Evolutionary conservation across 169 alveolate species (phyloP), one percentile per base, ranked within the genome.

Genomic region (Plasmodium malariae): DNA sequence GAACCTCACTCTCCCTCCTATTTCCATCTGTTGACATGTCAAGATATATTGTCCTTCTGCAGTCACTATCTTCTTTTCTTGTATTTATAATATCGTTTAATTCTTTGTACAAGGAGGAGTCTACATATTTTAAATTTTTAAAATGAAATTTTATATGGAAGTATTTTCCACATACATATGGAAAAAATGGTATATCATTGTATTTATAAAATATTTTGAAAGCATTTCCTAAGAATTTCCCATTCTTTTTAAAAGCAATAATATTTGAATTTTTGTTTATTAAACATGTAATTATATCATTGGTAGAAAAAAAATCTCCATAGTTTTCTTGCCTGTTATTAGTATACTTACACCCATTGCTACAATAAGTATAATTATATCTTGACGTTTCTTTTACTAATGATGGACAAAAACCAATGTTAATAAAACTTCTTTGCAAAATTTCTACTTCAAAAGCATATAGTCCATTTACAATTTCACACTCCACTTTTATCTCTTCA

Each of bases 201-300:
- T 80, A 80, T 69, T 80, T 80, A 69, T 80, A 80, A 80, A 80
- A 80, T 11, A 51, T 80, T 80, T 80, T 80, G 49, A 80, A 80
- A 51, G 90, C 90, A 36, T 63, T 80, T 48, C 90, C 90, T 30
- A 80, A 48, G 40, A 65, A 67, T 49, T 65, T 67, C 45, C 90
- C 90, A 59, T 80, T 80, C 49, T 80, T 80, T 65, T 80, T 80
- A 80, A 80, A 80, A 65, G 90, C 40, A 65, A 80, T 80, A 28
- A 54, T 69, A 55, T 80, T 80, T 1, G 69, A 19, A 28, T 67
- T 80, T 67, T 80, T 80, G 49, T 80, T 80, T 48, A 80, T 80
- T 43, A 80, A 67, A 70, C 90, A 80, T 30, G 90, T 80, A 28
- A 80, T 80, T 59, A 63, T 51, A 34, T 80, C 90, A 65, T 55